phyloP scores from a whole-genome alignment of 257 asterid genomes.

The Verbena officinalis region DNA sequence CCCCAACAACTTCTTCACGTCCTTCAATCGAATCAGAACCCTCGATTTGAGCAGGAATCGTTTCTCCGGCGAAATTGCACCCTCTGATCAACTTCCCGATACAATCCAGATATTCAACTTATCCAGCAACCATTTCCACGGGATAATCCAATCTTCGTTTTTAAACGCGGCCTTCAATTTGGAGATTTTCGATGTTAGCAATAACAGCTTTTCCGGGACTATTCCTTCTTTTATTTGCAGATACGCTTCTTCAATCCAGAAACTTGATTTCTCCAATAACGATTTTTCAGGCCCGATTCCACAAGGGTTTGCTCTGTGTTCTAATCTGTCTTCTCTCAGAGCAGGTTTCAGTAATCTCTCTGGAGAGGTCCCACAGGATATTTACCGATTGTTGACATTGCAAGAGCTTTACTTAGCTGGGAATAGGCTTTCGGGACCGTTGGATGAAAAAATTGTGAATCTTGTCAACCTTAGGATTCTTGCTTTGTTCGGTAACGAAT shows the following conservation, averaged over 20 bases:
- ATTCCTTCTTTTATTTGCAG: slow-evolving; percentile 62
- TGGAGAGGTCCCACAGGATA: slow-evolving; percentile 63
- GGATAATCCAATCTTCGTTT: slow-evolving; percentile 49
- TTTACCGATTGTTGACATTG: slow-evolving; percentile 49
- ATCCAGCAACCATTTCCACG: slow-evolving; percentile 75
- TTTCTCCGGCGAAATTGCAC: slow-evolving; percentile 45
- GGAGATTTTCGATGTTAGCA: slow-evolving; percentile 66
- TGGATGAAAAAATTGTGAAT: slow-evolving; percentile 49
- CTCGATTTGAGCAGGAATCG: slow-evolving; percentile 81
- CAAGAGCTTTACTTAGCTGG: slow-evolving; percentile 71
- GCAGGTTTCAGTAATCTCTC: slow-evolving; percentile 73
- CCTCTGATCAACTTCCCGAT: slow-evolving; percentile 45
- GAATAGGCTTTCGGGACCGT: slow-evolving; percentile 63
- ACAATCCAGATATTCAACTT: slow-evolving; percentile 47
- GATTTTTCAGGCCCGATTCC: slow-evolving; percentile 61
- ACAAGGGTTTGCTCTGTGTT: slow-evolving; percentile 56
- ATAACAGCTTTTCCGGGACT: slow-evolving; percentile 72
- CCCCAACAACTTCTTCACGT: slow-evolving; percentile 55
- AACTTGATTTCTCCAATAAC: slow-evolving; percentile 75
- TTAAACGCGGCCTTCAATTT: slow-evolving; percentile 47
- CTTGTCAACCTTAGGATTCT: slow-evolving; percentile 64
- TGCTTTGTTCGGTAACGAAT: slow-evolving; percentile 56
- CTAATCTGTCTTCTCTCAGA: slow-evolving; percentile 50
- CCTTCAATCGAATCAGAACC: slow-evolving; percentile 39
- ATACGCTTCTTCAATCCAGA: slow-evolving; percentile 42